Evolutionary conservation across 2,329 filamentous ascomycete genomes (phyloP).

Genomic region (Venturia carpophila): DNA sequence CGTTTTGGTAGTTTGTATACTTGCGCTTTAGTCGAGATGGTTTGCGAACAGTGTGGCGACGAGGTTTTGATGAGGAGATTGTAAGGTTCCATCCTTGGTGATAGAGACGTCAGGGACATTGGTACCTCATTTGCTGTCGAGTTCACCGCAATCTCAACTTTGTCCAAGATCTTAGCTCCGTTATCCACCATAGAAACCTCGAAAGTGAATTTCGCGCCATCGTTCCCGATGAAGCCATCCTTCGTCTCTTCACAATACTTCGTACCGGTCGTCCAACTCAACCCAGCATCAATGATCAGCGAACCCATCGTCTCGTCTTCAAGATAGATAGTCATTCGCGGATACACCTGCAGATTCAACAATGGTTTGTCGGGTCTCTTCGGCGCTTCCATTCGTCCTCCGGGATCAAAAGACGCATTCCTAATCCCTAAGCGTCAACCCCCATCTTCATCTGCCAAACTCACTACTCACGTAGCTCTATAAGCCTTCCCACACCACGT

Average conservation of each 20-base stretch:
- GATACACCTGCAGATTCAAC: conserved; percentile 39
- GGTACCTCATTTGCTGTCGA: conserved; percentile 31
- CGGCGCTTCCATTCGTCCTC: conserved; percentile 40
- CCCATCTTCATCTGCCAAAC: background rate
- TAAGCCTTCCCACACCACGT: conserved; percentile 46
- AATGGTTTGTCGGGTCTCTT: conserved; percentile 29
- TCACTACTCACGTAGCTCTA: conserved; percentile 30
- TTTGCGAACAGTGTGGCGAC: conserved; percentile 27
- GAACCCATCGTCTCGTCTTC: conserved; percentile 33
- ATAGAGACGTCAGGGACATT: conserved; percentile 30
- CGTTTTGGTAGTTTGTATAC: conserved; percentile 38
- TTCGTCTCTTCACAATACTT: conserved; percentile 24
- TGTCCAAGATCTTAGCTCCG: conserved; percentile 24
- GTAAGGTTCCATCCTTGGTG: conserved; percentile 32
- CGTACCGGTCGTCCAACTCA: conserved; percentile 35
- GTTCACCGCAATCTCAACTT: conserved; percentile 30
- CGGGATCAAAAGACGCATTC: conserved; percentile 41
- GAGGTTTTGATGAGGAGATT: conserved; percentile 30
- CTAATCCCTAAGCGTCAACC: conserved; percentile 23
- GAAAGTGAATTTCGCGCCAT: conserved; percentile 26
- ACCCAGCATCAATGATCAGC: conserved; percentile 38
- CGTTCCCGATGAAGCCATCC: conserved; percentile 19
- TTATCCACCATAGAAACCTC: conserved; percentile 24
- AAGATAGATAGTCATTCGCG: conserved; percentile 43
- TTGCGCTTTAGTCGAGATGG: conserved; percentile 31